Evolutionary conservation across 352 stramenopile species (phyloP).

Genomic region (Halophytophthora polymorphica): DNA sequence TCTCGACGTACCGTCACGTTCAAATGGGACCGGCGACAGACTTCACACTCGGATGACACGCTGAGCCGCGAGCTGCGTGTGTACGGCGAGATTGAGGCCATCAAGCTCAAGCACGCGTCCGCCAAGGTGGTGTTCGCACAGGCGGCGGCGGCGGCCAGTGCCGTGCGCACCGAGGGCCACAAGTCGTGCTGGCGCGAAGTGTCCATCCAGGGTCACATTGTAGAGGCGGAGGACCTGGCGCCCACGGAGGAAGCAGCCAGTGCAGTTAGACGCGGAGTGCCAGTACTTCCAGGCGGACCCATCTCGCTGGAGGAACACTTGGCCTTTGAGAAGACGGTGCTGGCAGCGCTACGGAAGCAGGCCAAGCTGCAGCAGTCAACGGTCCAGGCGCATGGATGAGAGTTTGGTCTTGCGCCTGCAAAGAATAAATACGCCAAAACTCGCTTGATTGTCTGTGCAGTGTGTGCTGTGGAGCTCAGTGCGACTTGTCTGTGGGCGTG

Average conservation of each 20-base stretch:
- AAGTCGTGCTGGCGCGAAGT: conserved; percentile 67
- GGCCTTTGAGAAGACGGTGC: conserved; percentile 51
- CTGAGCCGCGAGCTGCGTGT: conserved; percentile 49
- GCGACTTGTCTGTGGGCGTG: conserved; percentile 29
- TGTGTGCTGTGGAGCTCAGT: conserved; percentile 15
- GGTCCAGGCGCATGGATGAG: conserved; percentile 14
- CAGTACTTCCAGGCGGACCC: conserved; percentile 36
- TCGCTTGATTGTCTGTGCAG: not conserved
- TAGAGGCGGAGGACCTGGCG: conserved; percentile 47
- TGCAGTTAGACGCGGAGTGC: conserved; percentile 10
- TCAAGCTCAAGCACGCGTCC: conserved; percentile 70
- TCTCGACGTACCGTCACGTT: conserved; percentile 73
- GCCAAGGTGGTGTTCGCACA: conserved; percentile 62
- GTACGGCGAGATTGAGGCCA: conserved; percentile 63
- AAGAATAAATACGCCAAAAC: conserved; percentile 15
- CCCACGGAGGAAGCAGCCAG: conserved; percentile 20
- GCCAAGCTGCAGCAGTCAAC: conserved; percentile 28
- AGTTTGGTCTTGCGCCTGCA: conserved; percentile 8
- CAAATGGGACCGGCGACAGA: conserved; percentile 68
- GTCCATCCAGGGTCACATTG: conserved; percentile 68
- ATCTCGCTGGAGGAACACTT: conserved; percentile 56
- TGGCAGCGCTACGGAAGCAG: conserved; percentile 41
- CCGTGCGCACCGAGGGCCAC: conserved; percentile 69
- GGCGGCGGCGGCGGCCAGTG: conserved; percentile 42
- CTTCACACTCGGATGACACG: conserved; percentile 76